Evolutionary conservation across 306 rosid genomes (phyloP), one percentile per base, ranked within the genome.

Genomic region (Benincasa hispida): DNA sequence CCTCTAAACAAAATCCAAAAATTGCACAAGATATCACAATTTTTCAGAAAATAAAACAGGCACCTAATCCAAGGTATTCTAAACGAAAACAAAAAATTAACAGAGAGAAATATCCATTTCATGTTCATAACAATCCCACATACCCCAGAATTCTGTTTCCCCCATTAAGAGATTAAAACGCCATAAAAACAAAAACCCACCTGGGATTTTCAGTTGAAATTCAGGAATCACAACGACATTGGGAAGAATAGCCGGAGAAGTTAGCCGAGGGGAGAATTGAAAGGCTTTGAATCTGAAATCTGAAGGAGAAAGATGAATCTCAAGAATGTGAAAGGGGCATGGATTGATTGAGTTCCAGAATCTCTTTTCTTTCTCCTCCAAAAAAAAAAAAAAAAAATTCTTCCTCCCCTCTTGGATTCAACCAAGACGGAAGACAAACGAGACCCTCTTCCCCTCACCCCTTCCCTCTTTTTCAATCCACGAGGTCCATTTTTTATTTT

Each of bases 361-460:
- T 62, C 35, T 74, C 47, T 37, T n/a, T 54, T 65, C 75, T 39
- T 65, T 72, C 66, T 59, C 32, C 77, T 68, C 47, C 82, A 28
- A 10, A 41, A 41, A n/a, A n/a, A 37, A 37, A 37, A 68, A 5
- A 42, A 9, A 9, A 42, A 47, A 47, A 45, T 47, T 42, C 24
- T 72, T 55, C 34, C 70, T 47, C 45, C 74, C 48, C 32, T 17
- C 54, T 68, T 62, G 27, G 62, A 74, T 74, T 77, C 87, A 82
- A 80, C 83, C 58, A 80, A 55, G 77, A 39, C 27, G 67, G 56
- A 27, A 67, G 80, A 76, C 87, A 58, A 21, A 69, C 77, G 75
- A 68, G 77, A 34, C 69, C 45, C 72, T 39, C 66, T 56, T 61
- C 79, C 79, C 42, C 73, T 45, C 61, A 51, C 25, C 73, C 39